These are phyloP conservation scores for Pontederia paniculata DNA, from an alignment of 176 grass and related monocot genomes.

Conservation along the genomic window DNA sequence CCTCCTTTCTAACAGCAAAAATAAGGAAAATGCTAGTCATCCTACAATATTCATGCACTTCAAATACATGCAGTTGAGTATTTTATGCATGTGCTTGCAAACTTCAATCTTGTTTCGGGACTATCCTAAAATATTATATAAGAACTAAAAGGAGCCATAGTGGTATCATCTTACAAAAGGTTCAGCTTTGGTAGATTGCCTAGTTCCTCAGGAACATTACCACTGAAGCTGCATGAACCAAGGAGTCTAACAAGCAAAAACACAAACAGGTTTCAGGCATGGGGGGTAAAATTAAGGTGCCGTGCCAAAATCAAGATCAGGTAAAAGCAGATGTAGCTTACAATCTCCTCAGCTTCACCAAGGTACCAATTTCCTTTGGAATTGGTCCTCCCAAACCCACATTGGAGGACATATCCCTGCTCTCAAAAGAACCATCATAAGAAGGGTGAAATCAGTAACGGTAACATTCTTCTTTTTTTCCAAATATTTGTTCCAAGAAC, in stretches of 20 bases:
- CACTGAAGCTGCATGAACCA: constrained; percentile 14
- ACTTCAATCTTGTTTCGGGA: too few relatives aligned
- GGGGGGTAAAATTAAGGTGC: background rate
- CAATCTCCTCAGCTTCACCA: constrained; percentile 6
- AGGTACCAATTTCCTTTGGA: constrained; percentile 2
- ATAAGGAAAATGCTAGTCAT: too few relatives aligned
- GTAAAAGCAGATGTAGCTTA: background rate
- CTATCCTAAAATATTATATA: too few relatives aligned
- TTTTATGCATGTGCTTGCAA: too few relatives aligned
- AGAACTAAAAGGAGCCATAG: too few relatives aligned
- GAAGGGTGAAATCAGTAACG: background rate
- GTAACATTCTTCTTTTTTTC: too few relatives aligned
- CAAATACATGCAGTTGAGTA: too few relatives aligned
- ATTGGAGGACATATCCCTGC: constrained; percentile 9
- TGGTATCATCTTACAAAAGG: background rate
- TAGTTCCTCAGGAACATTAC: constrained; percentile 9
- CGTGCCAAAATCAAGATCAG: too few relatives aligned
- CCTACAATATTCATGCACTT: too few relatives aligned
- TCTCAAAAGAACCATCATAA: background rate
- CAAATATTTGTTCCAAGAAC: too few relatives aligned
- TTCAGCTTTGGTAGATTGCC: background rate
- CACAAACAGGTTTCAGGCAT: background rate
- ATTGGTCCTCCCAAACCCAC: constrained; percentile 3
- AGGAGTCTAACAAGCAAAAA: constrained; percentile 1
- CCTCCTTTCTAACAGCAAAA: too few relatives aligned